Evolutionary conservation across 768 basidiomycete species (phyloP).

Genomic region (Calocybe gangraenosa): DNA sequence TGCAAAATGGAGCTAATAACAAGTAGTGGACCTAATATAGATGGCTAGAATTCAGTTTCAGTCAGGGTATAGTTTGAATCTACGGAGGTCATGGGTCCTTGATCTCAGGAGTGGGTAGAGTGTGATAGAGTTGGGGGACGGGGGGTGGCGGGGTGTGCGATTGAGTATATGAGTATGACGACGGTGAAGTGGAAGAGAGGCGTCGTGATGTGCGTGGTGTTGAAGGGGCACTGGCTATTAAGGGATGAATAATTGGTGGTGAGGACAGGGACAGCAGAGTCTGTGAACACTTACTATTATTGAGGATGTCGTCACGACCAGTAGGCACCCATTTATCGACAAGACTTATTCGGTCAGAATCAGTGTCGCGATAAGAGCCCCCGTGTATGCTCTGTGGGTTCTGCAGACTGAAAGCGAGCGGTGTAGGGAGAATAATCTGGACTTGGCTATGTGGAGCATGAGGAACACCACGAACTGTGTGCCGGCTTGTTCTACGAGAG

Average conservation of each 20-base stretch:
- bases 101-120: not conserved
- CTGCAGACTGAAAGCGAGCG: slow-evolving; percentile 43
- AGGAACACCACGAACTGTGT: slow-evolving; percentile 51
- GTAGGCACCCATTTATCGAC: slow-evolving; percentile 34
- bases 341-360: slow-evolving; percentile 20
- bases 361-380: slow-evolving; percentile 10
- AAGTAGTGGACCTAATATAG: slow-evolving; percentile 4
- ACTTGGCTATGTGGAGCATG: slow-evolving; percentile 58
- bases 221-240: not conserved
- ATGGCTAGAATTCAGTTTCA: not conserved
- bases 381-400: slow-evolving; percentile 6
- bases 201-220: slow-evolving; percentile 7
- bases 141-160: slow-evolving; percentile 6
- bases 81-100: not conserved
- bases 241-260: not conserved
- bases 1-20: not conserved
- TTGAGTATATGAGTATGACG: slow-evolving; percentile 8
- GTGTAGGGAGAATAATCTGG: slow-evolving; percentile 66
- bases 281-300: not conserved
- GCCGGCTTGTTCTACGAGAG: slow-evolving; percentile 25
- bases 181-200: slow-evolving; percentile 5
- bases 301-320: slow-evolving; percentile 9
- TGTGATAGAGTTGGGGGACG: slow-evolving; percentile 3
- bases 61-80: no score
- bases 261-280: not conserved